These are phyloP conservation scores for Penicillium bovifimosum DNA, from an alignment of 495 filamentous ascomycete species.

Conservation along the genomic window DNA sequence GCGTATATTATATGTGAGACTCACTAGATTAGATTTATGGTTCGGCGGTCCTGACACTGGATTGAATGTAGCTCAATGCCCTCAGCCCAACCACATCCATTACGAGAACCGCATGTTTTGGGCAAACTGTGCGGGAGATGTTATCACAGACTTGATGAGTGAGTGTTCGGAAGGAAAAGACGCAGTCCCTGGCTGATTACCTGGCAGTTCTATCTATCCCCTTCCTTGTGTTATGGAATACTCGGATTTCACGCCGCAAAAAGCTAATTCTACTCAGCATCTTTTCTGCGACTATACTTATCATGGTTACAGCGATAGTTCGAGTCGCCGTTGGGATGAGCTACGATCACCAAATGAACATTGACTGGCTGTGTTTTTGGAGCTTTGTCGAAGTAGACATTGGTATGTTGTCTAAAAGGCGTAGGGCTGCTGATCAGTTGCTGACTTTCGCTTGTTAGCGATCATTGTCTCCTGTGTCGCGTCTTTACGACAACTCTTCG, in stretches of 20 bases:
- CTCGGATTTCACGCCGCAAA: slow-evolving; percentile 13
- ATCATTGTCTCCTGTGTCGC: slow-evolving; percentile 13
- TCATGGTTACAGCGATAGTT: slow-evolving; percentile 21
- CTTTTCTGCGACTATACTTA: slow-evolving; percentile 21
- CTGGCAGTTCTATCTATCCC: slow-evolving; percentile 7
- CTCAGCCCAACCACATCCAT: slow-evolving; percentile 8
- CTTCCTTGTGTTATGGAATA: slow-evolving; percentile 18
- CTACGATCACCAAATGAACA: slow-evolving; percentile 11
- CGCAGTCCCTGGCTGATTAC: too few relatives aligned
- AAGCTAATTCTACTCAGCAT: slow-evolving; percentile 19
- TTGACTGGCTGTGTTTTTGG: slow-evolving; percentile 25
- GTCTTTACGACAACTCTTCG: slow-evolving; percentile 11
- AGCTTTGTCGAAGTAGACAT: slow-evolving; percentile 24
- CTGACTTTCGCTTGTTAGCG: background rate
- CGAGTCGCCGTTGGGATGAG: slow-evolving; percentile 19
- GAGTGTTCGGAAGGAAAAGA: background rate
- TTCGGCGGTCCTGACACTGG: background rate
- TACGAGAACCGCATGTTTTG: slow-evolving; percentile 17
- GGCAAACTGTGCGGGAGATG: slow-evolving; percentile 14
- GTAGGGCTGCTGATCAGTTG: too few relatives aligned
- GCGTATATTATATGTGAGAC: slow-evolving; percentile 12
- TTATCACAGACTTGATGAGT: slow-evolving; percentile 22
- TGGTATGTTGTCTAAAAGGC: slow-evolving; percentile 2
- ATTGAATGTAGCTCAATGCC: slow-evolving; percentile 12
- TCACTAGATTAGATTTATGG: background rate